Percentiles rank a stretch among this genome's conserved stretches.
Evolutionary conservation across 2,329 filamentous ascomycete species (phyloP).

Genomic region (Zymoseptoria ardabiliae): DNA sequence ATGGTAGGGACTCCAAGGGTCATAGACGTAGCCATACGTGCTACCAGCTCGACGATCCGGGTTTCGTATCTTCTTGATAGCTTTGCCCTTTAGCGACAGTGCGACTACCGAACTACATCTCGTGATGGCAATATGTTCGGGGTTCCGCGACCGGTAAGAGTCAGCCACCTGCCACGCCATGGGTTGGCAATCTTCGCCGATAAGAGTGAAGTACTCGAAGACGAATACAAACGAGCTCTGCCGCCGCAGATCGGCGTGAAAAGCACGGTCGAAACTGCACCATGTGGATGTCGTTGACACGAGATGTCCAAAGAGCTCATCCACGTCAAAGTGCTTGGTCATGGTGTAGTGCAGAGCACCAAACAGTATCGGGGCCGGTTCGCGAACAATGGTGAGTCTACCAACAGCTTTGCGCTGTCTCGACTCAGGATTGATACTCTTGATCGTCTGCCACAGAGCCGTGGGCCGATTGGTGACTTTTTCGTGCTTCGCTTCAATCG

Average conservation of each 20-base stretch:
- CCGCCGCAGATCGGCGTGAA: constrained; percentile 37
- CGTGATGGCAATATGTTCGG: constrained; percentile 50
- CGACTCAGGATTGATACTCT: constrained; percentile 30
- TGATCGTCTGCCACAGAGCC: constrained; percentile 30
- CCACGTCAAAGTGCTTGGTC: constrained; percentile 53
- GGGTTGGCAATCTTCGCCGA: constrained; percentile 49
- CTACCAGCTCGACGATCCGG: constrained; percentile 42
- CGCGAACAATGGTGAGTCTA: constrained; percentile 54
- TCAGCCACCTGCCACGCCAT: constrained; percentile 55
- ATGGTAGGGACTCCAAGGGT: constrained; percentile 55
- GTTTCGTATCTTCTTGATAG: constrained; percentile 45
- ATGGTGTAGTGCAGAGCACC: constrained; percentile 54
- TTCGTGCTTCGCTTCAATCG: constrained; percentile 30
- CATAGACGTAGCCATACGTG: constrained; percentile 48
- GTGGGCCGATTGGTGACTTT: constrained; percentile 33
- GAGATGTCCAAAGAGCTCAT: constrained; percentile 51
- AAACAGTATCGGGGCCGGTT: constrained; percentile 54
- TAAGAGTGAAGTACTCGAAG: constrained; percentile 59
- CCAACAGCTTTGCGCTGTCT: constrained; percentile 45
- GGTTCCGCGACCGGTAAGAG: constrained; percentile 31
- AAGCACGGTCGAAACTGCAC: constrained; percentile 41
- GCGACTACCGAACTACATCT: constrained; percentile 55
- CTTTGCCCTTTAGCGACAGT: constrained; percentile 48
- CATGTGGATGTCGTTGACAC: constrained; percentile 40
- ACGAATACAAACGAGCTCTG: constrained; percentile 55